These are phyloP conservation scores for Beta macrorhiza DNA, from an alignment of 179 eudicot species.

Conservation along the genomic window DNA sequence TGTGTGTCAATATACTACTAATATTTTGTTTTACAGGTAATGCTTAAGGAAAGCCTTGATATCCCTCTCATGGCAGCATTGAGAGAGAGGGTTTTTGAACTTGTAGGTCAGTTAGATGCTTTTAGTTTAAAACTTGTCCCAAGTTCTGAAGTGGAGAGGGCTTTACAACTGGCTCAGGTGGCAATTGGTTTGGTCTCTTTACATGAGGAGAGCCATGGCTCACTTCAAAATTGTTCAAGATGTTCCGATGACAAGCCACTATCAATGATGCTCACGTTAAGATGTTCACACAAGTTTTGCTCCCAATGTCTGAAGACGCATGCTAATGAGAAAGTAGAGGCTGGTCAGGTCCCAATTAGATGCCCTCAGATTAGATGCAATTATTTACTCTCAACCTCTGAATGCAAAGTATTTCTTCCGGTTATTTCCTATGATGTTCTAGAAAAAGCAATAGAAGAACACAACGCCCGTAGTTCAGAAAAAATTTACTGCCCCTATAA, in stretches of 20 bases:
- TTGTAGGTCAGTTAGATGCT: slow-evolving; percentile 40
- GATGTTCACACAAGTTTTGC: slow-evolving; percentile 75
- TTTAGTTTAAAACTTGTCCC: slow-evolving; percentile 54
- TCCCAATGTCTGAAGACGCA: slow-evolving; percentile 69
- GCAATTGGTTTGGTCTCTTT: slow-evolving; percentile 63
- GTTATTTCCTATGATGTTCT: slow-evolving; percentile 48
- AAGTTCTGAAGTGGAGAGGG: slow-evolving; percentile 40
- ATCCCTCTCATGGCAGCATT: slow-evolving; percentile 61
- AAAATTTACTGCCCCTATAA: slow-evolving; percentile 60
- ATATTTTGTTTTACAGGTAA: slow-evolving; percentile 43
- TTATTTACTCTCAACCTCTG: slow-evolving; percentile 49
- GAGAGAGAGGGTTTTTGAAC: slow-evolving; percentile 57
- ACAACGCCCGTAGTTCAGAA: slow-evolving; percentile 38
- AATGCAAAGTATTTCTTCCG: slow-evolving; percentile 66
- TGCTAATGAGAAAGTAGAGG: slow-evolving; percentile 58
- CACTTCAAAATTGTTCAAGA: slow-evolving; percentile 49
- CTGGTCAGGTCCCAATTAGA: slow-evolving; percentile 53
- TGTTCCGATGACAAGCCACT: slow-evolving; percentile 68
- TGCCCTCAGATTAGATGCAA: slow-evolving; percentile 69
- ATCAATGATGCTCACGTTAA: slow-evolving; percentile 53
- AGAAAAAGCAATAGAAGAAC: slow-evolving; percentile 52
- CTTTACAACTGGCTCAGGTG: slow-evolving; percentile 59
- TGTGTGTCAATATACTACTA: neutral
- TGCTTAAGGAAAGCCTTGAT: slow-evolving; percentile 38
- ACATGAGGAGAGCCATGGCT: slow-evolving; percentile 31